Evolutionary conservation across 768 basidiomycete genomes (phyloP).

Genomic region (Hygrocybe coccinea): DNA sequence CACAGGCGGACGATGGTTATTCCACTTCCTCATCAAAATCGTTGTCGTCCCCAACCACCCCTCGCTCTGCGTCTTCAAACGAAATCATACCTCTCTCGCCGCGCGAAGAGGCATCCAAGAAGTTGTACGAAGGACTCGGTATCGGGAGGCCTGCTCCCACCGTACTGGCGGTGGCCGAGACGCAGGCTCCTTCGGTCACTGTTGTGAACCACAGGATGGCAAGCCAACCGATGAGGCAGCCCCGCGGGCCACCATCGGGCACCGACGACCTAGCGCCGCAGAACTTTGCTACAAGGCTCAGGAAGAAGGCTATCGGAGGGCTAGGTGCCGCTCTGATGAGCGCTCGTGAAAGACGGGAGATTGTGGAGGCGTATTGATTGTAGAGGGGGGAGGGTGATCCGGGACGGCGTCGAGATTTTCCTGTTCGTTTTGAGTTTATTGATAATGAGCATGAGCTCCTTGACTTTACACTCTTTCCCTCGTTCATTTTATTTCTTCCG

Average conservation of each 20-base stretch:
- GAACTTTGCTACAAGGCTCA: constrained; percentile 84
- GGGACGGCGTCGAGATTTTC: constrained; percentile 10
- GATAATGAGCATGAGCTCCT: constrained; percentile 9
- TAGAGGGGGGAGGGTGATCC: neutral
- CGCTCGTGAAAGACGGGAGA: constrained; percentile 74
- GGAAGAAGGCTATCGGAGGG: constrained; percentile 79
- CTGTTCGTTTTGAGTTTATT: constrained; percentile 7
- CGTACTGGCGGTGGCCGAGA: constrained; percentile 34
- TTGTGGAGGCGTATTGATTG: constrained; percentile 62
- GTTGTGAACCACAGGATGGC: constrained; percentile 52
- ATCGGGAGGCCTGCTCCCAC: constrained; percentile 57
- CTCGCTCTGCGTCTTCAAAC: constrained; percentile 63
- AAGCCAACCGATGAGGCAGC: constrained; percentile 78
- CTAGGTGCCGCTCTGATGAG: constrained; percentile 67
- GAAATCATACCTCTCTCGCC: constrained; percentile 61
- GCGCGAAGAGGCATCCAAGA: constrained; percentile 83
- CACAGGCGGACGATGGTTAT: constrained; percentile 48
- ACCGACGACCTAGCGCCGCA: constrained; percentile 82
- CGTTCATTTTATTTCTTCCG: constrained; percentile 11
- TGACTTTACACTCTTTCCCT: constrained; percentile 19
- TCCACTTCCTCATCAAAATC: constrained; percentile 58
- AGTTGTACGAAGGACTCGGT: constrained; percentile 84
- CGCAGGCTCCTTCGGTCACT: constrained; percentile 23
- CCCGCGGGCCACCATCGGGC: constrained; percentile 81
- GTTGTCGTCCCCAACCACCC: constrained; percentile 69